Conservation (phyloP, 139 green algal species). For the Tetraselmis chui region DNA sequence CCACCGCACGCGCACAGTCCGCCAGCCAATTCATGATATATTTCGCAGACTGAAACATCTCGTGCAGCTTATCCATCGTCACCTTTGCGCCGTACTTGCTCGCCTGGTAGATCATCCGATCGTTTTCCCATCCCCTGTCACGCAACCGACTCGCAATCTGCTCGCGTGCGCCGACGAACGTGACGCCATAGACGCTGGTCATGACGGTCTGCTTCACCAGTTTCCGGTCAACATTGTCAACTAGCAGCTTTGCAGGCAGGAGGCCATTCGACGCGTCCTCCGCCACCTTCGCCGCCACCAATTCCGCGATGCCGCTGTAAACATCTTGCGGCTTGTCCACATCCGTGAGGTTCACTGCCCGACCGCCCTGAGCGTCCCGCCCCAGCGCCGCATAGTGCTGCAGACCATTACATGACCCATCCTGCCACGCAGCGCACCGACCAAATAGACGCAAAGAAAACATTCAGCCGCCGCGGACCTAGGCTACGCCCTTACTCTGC, state of each 20-base stretch:
- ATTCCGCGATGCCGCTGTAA: constrained; percentile 61
- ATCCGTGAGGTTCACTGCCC: constrained; percentile 79
- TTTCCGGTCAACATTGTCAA: constrained; percentile 84
- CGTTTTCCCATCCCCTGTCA: constrained; percentile 62
- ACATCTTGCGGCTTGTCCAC: constrained; percentile 64
- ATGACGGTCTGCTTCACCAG: constrained; percentile 99
- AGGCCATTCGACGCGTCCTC: constrained; percentile 20
- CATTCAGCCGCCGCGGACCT: no score
- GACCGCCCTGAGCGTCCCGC: constrained; percentile 62
- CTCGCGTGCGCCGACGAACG: constrained; percentile 75
- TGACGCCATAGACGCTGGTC: constrained; percentile 98
- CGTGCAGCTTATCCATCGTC: constrained; percentile 64
- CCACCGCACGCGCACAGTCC: constrained; percentile 57
- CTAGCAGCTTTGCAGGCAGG: constrained; percentile 10
- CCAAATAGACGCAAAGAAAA: no score
- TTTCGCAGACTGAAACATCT: constrained; percentile 78
- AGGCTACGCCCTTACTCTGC: no score
- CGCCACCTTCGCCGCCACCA: constrained; percentile 39
- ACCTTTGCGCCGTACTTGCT: constrained; percentile 20
- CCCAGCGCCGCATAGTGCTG: constrained; percentile 96
- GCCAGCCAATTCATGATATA: constrained; percentile 88
- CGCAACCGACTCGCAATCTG: constrained; percentile 77
- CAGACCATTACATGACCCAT: constrained; percentile 96
- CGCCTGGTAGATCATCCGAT: constrained; percentile 33
- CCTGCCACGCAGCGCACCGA: constrained; percentile 49